Evolutionary conservation across 2,329 filamentous ascomycete genomes (phyloP), one percentile per base, ranked within the genome.

Genomic region (Neopestalotiopsis sp.): DNA sequence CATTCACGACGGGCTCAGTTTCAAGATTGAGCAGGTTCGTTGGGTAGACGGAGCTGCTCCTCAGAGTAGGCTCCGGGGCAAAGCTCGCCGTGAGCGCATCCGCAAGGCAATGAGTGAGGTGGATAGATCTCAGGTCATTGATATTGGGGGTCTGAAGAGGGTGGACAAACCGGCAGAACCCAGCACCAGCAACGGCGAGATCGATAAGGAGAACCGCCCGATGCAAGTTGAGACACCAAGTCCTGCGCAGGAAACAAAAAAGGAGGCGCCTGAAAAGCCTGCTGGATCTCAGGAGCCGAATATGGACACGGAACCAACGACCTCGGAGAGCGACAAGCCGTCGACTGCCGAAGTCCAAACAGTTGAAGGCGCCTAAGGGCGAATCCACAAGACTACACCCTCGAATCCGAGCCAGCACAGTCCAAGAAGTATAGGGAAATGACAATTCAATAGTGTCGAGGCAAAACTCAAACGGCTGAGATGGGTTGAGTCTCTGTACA

Each of bases 1-100:
- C 5, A 76, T 85, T 14, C 94, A 98, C 76, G 94, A 97, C 74
- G 95, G 95, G 2, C 88, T 97, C 79, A 97, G 94, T 78, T 98
- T 93, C 81, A 94, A 92, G 86, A 89, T 99, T 62, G 86, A 90
- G 70, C 89, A 90, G 66, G 88, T 97, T 12, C 90, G 94, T 66
- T 98, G 95, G 91, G 93, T 98, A 0, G 91, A 89, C 71, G 94
- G 96, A 13, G 91, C 88, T 0, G 86, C 85, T 71, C 87, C 82
- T 68, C 87, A 89, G 75, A 85, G 85, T 34, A 80, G 88, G 61
- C 82, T 89, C 1, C 82, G 87, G 3, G 88, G 88, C 65, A 87
- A 87, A 74, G 88, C 81, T 1, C 80, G 87, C 4, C 79, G 88
- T 12, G 87, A 89, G 73, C 82, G 88, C 57, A 90, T 89, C 76